A percentile compares a stretch with the other conserved stretches of the same genome.
Evolutionary conservation across 768 basidiomycete genomes (phyloP).

Genomic region (Auriculariales sp.): DNA sequence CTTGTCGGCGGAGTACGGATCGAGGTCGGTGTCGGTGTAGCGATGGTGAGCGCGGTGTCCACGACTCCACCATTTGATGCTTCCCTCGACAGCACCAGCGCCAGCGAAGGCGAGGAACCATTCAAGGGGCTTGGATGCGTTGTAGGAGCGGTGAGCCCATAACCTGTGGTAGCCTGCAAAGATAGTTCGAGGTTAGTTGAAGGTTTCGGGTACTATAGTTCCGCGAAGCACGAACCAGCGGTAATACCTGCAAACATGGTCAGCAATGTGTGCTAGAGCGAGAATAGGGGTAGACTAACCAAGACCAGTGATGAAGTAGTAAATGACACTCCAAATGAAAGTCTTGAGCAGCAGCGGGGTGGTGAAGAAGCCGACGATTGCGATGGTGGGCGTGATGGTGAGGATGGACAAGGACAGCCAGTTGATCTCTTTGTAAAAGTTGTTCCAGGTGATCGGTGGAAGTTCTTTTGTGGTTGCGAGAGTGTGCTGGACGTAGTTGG

Average conservation of each 20-base stretch:
- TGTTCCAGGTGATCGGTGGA: conserved; percentile 52
- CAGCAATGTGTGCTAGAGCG: neutral
- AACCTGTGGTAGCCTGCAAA: conserved; percentile 70
- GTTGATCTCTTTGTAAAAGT: conserved; percentile 47
- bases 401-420: conserved; percentile 67
- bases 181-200: neutral
- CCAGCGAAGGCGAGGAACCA: conserved; percentile 75
- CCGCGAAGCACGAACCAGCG: conserved; percentile 39
- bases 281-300: conserved; percentile 31
- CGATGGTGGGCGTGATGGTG: conserved; percentile 42
- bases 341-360: conserved; percentile 64
- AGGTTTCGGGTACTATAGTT: neutral
- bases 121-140: conserved; percentile 75
- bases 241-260: conserved; percentile 39
- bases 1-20: conserved; percentile 87
- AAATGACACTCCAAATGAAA: conserved; percentile 44
- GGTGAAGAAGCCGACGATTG: conserved; percentile 41
- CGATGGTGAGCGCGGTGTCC: conserved; percentile 96
- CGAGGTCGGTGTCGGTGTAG: conserved; percentile 93
- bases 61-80: conserved; percentile 97
- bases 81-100: conserved; percentile 88
- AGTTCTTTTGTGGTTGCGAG: conserved; percentile 52
- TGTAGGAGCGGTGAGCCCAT: conserved; percentile 94
- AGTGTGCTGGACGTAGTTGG: conserved; percentile 71
- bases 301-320: conserved; percentile 72